phyloP scores from a whole-genome alignment of 257 asterid genomes.

The Petunia axillaris region DNA sequence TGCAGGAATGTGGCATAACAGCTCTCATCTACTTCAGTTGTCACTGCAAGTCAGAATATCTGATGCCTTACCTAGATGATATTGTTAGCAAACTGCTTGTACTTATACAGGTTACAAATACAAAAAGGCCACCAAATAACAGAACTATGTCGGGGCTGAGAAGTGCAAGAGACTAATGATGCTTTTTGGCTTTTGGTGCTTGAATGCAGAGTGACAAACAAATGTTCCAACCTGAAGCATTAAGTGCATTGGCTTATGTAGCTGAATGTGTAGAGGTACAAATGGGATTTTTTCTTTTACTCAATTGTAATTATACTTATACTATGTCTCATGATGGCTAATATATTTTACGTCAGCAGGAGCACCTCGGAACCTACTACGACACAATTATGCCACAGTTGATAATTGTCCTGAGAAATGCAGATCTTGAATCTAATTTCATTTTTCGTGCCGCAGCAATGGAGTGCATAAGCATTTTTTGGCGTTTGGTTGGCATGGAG shows the following conservation, averaged over 20 bases:
- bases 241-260: conserved; percentile 87
- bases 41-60: conserved; percentile 78
- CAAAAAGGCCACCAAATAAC: neutral
- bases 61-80: conserved; percentile 82
- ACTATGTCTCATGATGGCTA: conserved; percentile 25
- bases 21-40: conserved; percentile 89
- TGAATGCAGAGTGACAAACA: conserved; percentile 75
- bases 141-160: too few species aligned
- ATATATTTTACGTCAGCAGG: conserved; percentile 43
- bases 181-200: too few species aligned
- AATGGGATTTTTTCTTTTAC: conserved; percentile 7
- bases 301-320: conserved; percentile 9
- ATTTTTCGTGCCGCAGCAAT: conserved; percentile 96
- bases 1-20: conserved; percentile 90
- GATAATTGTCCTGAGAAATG: conserved; percentile 77
- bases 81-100: conserved; percentile 76
- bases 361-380: conserved; percentile 75
- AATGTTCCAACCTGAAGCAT: conserved; percentile 95
- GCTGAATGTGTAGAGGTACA: conserved; percentile 93
- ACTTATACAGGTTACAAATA: conserved; percentile 64
- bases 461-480: conserved; percentile 93
- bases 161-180: too few species aligned
- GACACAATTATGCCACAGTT: conserved; percentile 89
- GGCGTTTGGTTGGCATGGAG: conserved; percentile 92
- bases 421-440: conserved; percentile 77